Conservation (phyloP, 139 green algal species). For the Chlamydomonas sp. region DNA sequence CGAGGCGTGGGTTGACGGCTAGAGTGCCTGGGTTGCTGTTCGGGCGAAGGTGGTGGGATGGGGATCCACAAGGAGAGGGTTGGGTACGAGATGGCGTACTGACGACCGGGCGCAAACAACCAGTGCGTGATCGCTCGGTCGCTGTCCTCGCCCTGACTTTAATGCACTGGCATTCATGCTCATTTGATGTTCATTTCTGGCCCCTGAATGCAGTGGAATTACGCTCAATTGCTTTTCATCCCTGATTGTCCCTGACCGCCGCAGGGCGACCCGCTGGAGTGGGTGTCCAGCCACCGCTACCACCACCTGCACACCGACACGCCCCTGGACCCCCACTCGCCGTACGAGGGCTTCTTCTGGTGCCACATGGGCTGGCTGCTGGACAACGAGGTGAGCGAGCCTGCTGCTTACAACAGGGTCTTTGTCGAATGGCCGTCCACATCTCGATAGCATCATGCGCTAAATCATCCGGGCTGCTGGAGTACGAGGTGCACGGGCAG, state of each 20-base stretch:
- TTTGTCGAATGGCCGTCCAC: no score
- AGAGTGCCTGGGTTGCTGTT: not conserved
- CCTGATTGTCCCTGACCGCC: not conserved
- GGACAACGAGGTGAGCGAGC: constrained; percentile 82
- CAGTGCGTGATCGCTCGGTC: no score
- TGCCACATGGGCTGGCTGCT: constrained; percentile 98
- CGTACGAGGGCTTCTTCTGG: constrained; percentile 99
- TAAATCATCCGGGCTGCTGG: no score
- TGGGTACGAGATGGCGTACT: no score
- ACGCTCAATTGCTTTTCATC: not conserved
- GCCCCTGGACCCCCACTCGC: constrained; percentile 96
- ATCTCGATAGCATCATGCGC: no score
- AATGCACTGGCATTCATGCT: no score
- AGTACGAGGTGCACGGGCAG: no score
- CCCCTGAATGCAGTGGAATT: no score
- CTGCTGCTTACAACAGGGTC: not conserved
- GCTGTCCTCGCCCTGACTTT: no score
- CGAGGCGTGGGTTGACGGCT: not conserved
- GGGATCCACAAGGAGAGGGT: not conserved
- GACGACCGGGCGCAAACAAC: no score
- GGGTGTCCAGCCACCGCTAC: constrained; percentile 87
- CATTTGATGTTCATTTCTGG: no score
- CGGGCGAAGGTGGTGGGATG: not conserved
- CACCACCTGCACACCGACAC: constrained; percentile 98
- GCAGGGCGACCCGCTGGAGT: constrained; percentile 94